Conservation (phyloP, 306 rosid species). For the Herpetospermum pedunculosum region DNA sequence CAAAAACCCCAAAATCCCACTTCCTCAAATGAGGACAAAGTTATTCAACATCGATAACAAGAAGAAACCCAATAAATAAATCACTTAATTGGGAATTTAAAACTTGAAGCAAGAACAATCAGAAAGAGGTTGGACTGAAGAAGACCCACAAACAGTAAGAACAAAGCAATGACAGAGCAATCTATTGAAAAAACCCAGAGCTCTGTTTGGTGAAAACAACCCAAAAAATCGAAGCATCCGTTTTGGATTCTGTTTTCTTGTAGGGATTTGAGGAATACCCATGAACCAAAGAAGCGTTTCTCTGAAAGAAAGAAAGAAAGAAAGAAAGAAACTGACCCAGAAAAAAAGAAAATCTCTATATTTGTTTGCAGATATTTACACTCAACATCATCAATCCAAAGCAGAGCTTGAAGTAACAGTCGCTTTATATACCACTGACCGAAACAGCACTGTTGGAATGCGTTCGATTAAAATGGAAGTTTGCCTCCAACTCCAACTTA, state of each 20-base stretch:
- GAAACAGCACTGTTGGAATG: too few relatives aligned
- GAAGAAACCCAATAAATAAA: slow-evolving; percentile 15
- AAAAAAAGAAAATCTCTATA: slow-evolving; percentile 3
- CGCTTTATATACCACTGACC: slow-evolving; percentile 14
- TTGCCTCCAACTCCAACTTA: too few relatives aligned
- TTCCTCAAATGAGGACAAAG: slow-evolving; percentile 16
- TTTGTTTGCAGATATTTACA: slow-evolving; percentile 9
- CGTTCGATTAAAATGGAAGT: too few relatives aligned
- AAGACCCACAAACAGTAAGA: slow-evolving; percentile 34
- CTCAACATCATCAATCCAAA: slow-evolving; percentile 3
- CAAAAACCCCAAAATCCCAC: slow-evolving; percentile 22
- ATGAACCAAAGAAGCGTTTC: slow-evolving; percentile 25
- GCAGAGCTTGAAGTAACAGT: slow-evolving; percentile 28
- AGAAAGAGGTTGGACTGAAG: slow-evolving; percentile 29
- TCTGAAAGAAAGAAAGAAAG: too few relatives aligned
- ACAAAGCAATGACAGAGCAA: slow-evolving; percentile 37
- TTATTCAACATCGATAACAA: slow-evolving; percentile 5
- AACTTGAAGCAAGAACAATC: slow-evolving; percentile 58
- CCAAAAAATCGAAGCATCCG: slow-evolving; percentile 10
- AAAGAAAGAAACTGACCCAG: slow-evolving; percentile 23
- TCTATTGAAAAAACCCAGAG: slow-evolving; percentile 30
- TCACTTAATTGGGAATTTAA: slow-evolving; percentile 18
- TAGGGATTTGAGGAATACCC: slow-evolving; percentile 30
- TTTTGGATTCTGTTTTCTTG: too few relatives aligned
- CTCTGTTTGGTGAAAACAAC: slow-evolving; percentile 41